Percentiles rank a stretch among this genome's conserved stretches.
These are phyloP conservation scores for Saturnispora silvae DNA, from an alignment of 805 yeast species.

Conservation along the genomic window DNA sequence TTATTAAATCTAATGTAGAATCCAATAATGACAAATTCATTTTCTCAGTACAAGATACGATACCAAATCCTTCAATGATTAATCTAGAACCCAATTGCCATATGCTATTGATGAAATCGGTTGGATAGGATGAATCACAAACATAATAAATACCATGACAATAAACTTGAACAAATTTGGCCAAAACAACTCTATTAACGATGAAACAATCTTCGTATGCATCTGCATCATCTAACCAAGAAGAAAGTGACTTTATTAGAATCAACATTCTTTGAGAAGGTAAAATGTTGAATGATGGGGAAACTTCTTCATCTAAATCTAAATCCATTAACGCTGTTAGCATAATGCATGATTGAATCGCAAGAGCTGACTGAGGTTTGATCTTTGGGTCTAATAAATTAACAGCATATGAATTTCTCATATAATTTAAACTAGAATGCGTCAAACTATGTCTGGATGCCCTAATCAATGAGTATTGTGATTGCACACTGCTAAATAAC, in stretches of 20 bases:
- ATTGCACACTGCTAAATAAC: conserved; percentile 26
- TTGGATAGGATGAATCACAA: conserved; percentile 22
- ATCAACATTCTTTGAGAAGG: conserved; percentile 57
- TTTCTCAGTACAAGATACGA: conserved; percentile 21
- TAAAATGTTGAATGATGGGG: conserved; percentile 30
- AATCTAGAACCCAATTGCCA: conserved; percentile 30
- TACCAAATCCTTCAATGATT: conserved; percentile 34
- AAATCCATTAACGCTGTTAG: conserved; percentile 33
- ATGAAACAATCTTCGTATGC: conserved; percentile 49
- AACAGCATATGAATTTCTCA: conserved; percentile 53
- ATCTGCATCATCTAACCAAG: conserved; percentile 53
- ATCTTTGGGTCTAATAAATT: conserved; percentile 47
- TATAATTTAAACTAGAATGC: conserved; percentile 33
- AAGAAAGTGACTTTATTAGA: conserved; percentile 41
- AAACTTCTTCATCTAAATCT: conserved; percentile 21
- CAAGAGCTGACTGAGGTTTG: conserved; percentile 28
- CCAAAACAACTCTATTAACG: conserved; percentile 39
- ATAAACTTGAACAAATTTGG: conserved; percentile 30
- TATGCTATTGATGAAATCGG: conserved; percentile 22
- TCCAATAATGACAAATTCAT: conserved; percentile 32
- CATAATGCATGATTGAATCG: conserved; percentile 37
- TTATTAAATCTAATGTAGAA: conserved; percentile 35
- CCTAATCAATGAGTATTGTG: conserved; percentile 27
- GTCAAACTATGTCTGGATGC: conserved; percentile 28
- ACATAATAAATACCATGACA: conserved; percentile 23